Conservation (phyloP, 371 early-diverging fungal genomes). For the Dichotomocladium elegans region DNA sequence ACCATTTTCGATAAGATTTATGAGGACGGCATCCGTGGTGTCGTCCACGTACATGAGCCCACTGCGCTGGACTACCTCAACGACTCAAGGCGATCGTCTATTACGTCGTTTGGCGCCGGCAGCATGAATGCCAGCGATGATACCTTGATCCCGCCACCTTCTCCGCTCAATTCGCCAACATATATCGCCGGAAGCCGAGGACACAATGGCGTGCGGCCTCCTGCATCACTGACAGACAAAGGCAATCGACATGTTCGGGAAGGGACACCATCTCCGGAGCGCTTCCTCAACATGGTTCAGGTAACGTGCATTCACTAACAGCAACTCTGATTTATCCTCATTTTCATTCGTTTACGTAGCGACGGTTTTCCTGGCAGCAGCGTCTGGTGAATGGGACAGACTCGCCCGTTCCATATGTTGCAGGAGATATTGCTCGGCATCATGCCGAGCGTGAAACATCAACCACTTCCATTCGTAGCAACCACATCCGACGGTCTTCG, state of each 20-base stretch:
- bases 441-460: conserved; percentile 37
- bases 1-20: conserved; percentile 59
- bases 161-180: conserved; percentile 15
- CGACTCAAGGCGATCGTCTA: conserved; percentile 12
- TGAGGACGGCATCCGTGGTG: conserved; percentile 50
- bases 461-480: conserved; percentile 38
- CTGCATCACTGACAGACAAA: conserved; percentile 13
- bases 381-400: conserved; percentile 20
- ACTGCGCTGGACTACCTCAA: conserved; percentile 10
- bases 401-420: conserved; percentile 18
- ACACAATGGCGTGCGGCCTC: conserved; percentile 11
- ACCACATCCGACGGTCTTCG: conserved; percentile 40
- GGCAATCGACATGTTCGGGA: conserved; percentile 14
- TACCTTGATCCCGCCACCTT: conserved; percentile 9
- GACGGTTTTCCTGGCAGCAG: conserved; percentile 13
- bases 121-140: conserved; percentile 5
- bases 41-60: conserved; percentile 20
- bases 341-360: background rate
- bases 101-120: conserved; percentile 4
- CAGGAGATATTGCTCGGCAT: conserved; percentile 32
- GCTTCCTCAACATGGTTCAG: conserved; percentile 43
- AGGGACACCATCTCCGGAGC: conserved; percentile 42
- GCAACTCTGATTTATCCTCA: background rate
- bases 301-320: background rate
- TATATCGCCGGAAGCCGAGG: background rate